Conservation (phyloP, 129 eudicot genomes). For the Flaveria bidentis region DNA sequence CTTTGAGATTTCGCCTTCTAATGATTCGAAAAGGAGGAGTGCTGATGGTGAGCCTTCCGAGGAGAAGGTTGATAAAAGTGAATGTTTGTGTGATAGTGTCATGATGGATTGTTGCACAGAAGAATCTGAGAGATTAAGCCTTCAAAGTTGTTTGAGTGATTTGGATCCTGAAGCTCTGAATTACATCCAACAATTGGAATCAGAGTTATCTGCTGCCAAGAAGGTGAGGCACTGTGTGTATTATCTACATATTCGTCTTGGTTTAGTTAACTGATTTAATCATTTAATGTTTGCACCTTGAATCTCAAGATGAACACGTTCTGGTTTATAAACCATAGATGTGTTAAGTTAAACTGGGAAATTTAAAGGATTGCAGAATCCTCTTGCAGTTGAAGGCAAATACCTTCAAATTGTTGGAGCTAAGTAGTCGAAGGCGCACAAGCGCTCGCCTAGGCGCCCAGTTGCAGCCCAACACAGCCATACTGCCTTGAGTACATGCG, state of each 20-base stretch:
- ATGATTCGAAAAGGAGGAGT: slow-evolving; percentile 30
- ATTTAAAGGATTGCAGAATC: not conserved
- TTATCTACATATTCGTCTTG: not conserved
- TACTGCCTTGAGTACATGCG: too few relatives aligned
- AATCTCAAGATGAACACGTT: not conserved
- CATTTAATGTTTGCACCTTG: not conserved
- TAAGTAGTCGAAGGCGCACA: too few relatives aligned
- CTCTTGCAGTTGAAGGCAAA: not conserved
- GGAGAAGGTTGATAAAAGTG: slow-evolving; percentile 43
- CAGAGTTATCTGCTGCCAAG: slow-evolving; percentile 57
- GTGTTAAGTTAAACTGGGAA: not conserved
- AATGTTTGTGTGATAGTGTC: slow-evolving; percentile 39
- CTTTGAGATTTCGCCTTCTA: slow-evolving; percentile 57
- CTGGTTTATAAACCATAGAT: not conserved
- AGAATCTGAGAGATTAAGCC: slow-evolving; percentile 43
- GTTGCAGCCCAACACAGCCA: too few relatives aligned
- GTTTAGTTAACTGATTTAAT: not conserved
- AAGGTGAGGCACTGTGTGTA: slow-evolving; percentile 44
- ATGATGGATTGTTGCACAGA: slow-evolving; percentile 35
- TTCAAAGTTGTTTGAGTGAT: slow-evolving; percentile 49
- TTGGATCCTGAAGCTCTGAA: slow-evolving; percentile 64
- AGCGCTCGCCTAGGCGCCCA: too few relatives aligned
- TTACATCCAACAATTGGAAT: slow-evolving; percentile 70
- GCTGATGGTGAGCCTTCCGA: slow-evolving; percentile 43
- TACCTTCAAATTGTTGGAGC: not conserved